phyloP scores from a whole-genome alignment of 306 rosid genomes.

The Pyrus pyrifolia region DNA sequence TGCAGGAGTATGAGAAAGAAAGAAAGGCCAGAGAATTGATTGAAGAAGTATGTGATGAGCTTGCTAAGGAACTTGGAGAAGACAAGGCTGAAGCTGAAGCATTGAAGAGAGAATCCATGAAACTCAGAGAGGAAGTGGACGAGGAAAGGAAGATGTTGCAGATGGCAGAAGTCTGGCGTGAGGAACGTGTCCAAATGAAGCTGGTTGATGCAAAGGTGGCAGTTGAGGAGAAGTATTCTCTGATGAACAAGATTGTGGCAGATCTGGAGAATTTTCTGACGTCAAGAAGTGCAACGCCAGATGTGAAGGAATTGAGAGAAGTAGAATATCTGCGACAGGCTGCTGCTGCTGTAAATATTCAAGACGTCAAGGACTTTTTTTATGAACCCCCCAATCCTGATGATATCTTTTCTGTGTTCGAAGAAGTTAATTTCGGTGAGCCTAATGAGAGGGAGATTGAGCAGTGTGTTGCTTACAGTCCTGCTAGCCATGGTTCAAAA shows the following conservation, averaged over 20 bases:
- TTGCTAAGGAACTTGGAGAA: conserved; percentile 90
- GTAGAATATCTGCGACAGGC: conserved; percentile 48
- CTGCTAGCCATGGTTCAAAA: conserved; percentile 60
- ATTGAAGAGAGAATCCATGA: conserved; percentile 58
- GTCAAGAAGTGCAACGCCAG: conserved; percentile 33
- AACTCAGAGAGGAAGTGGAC: conserved; percentile 70
- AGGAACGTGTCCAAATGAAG: conserved; percentile 97
- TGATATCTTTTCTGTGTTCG: conserved; percentile 65
- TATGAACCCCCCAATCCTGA: conserved; percentile 71
- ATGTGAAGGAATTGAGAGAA: conserved; percentile 65
- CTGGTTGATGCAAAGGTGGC: conserved; percentile 89
- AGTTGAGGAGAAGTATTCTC: conserved; percentile 76
- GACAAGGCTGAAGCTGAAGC: conserved; percentile 83
- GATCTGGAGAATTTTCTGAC: conserved; percentile 56
- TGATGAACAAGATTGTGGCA: conserved; percentile 70
- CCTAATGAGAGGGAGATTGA: conserved; percentile 62
- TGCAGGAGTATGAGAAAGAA: conserved; percentile 87
- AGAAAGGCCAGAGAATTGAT: conserved; percentile 65
- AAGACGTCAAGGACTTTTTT: conserved; percentile 58
- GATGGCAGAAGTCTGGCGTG: conserved; percentile 98
- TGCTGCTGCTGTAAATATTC: conserved; percentile 55
- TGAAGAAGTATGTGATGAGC: conserved; percentile 93
- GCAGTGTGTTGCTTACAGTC: conserved; percentile 57
- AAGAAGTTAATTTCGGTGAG: conserved; percentile 59
- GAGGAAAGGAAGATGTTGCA: conserved; percentile 91